These are phyloP conservation scores for Pythium utonaiense DNA, from an alignment of 352 stramenopile species.

Conservation along the genomic window DNA sequence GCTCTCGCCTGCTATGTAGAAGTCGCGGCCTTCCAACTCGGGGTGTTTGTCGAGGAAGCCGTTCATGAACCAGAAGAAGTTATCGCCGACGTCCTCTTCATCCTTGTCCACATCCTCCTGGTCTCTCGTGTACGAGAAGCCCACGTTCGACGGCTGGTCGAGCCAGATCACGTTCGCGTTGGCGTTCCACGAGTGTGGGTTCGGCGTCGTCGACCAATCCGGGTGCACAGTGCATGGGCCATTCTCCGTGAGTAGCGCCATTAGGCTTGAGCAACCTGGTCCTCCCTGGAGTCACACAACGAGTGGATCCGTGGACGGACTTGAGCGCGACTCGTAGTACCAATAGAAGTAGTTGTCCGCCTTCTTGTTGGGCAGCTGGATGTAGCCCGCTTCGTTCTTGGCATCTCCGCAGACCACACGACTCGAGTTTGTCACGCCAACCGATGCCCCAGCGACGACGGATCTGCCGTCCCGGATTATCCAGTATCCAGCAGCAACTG, in stretches of 20 bases:
- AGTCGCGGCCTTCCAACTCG: conserved; percentile 42
- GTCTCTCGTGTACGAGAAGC: conserved; percentile 43
- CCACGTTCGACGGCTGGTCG: conserved; percentile 57
- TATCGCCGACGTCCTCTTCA: conserved; percentile 55
- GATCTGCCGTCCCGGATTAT: conserved; percentile 1
- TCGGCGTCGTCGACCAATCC: conserved; percentile 42
- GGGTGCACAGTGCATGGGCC: conserved; percentile 52
- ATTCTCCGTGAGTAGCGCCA: conserved; percentile 62
- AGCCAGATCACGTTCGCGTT: conserved; percentile 67
- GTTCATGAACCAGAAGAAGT: conserved; percentile 70
- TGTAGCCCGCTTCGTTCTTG: conserved; percentile 51
- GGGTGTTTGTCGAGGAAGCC: conserved; percentile 61
- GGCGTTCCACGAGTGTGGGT: conserved; percentile 62
- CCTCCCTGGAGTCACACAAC: conserved; percentile 66
- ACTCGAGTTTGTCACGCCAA: not conserved
- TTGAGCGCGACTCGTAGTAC: conserved; percentile 57
- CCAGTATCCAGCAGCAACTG: conserved; percentile 15
- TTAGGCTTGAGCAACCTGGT: conserved; percentile 56
- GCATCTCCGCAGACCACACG: conserved; percentile 30
- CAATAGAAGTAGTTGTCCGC: conserved; percentile 78
- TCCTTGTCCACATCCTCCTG: conserved; percentile 31
- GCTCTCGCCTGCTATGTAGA: conserved; percentile 72
- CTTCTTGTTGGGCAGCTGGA: conserved; percentile 59
- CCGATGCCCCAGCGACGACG: not conserved
- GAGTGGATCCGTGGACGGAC: conserved; percentile 45